Base-by-base conservation (phyloP, 352 stramenopile species). In the Globisporangium acanthophoron region DNA sequence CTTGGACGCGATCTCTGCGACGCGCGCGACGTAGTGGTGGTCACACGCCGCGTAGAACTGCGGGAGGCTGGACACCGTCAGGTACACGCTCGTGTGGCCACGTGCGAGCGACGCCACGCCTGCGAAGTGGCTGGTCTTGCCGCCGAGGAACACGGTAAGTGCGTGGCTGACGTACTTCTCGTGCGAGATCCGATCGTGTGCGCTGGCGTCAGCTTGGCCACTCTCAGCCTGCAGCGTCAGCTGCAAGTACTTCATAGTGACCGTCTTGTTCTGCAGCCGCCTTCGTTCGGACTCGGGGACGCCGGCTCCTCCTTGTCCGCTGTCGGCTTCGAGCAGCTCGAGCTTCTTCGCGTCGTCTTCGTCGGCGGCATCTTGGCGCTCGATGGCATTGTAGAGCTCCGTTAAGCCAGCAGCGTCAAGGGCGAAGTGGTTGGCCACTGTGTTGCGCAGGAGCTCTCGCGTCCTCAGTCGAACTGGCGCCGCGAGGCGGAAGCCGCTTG, bases 11-110 rank as follows among this genome's bases (percentile, higher is more conserved):
- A 64, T 60, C 8, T 65, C 63, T 0, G 59, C 58, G 0, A 90
- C 66, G 6, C 70, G 71, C 24, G 80, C 53, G 9, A 91, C 60
- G 55, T 85, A 90, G 35, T 61, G 45, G 11, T 69, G 70, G 37
- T 93, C 81, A 24, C 76, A 88, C 0, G 33, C 55, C 6, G 75
- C 57, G 39, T 82, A 62, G 46, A 83, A 74, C 48, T 76, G 73
- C 7, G 75, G 64, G 4, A 74, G 50, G 3, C 52, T 58, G 3
- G 77, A 68, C 16, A 76, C 54, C 3, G 74, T 71, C 21, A 90
- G 41, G 46, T 76, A 88, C 1, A 80, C 40, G 20, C 61, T 67
- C 0, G 74, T 70, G 12, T 48, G 18, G 9, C 55, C 46, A 41
- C 29, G 56, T 18, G 40, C 52, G n/a, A 88, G 63, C 1, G 71